A percentile compares a stretch with the other conserved stretches of the same genome.
Evolutionary conservation across 1,139 yeast species (phyloP).

Genomic region (Pichia sp.): DNA sequence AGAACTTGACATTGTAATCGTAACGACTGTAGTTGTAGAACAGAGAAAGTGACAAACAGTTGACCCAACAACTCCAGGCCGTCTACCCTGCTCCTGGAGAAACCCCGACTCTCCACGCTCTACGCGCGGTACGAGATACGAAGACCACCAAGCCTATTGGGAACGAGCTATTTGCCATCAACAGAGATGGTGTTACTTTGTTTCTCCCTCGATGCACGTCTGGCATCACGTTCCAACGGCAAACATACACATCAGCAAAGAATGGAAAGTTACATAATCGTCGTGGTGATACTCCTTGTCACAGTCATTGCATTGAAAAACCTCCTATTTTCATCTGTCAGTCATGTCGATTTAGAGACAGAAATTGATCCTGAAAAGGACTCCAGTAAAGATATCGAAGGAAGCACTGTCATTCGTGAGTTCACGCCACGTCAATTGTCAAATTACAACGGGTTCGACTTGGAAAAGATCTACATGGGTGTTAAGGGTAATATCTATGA

Average conservation of each 20-base stretch:
- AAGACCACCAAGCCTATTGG: too few relatives aligned
- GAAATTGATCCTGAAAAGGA: conserved; percentile 26
- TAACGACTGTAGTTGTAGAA: not conserved
- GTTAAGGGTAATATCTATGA: conserved; percentile 86
- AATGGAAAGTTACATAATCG: conserved; percentile 19
- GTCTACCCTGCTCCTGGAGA: too few relatives aligned
- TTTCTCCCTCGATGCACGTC: too few relatives aligned
- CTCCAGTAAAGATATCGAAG: conserved; percentile 30
- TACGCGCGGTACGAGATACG: too few relatives aligned
- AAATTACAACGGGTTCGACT: conserved; percentile 78
- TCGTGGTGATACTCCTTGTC: conserved; percentile 16
- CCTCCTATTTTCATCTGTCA: conserved; percentile 16
- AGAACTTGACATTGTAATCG: conserved; percentile 47
- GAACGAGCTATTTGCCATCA: not conserved
- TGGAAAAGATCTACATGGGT: conserved; percentile 76
- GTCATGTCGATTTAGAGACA: conserved; percentile 17
- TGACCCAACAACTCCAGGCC: too few relatives aligned
- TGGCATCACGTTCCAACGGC: too few relatives aligned
- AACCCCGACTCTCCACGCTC: too few relatives aligned
- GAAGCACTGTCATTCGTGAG: conserved; percentile 71
- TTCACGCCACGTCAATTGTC: conserved; percentile 76
- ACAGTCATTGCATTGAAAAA: conserved; percentile 16
- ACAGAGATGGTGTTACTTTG: too few relatives aligned
- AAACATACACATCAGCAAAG: too few relatives aligned
- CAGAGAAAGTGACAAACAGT: not conserved